Evolutionary conservation across 768 basidiomycete genomes (phyloP), one percentile per base, ranked within the genome.

Genomic region (Suillus hirtellus): DNA sequence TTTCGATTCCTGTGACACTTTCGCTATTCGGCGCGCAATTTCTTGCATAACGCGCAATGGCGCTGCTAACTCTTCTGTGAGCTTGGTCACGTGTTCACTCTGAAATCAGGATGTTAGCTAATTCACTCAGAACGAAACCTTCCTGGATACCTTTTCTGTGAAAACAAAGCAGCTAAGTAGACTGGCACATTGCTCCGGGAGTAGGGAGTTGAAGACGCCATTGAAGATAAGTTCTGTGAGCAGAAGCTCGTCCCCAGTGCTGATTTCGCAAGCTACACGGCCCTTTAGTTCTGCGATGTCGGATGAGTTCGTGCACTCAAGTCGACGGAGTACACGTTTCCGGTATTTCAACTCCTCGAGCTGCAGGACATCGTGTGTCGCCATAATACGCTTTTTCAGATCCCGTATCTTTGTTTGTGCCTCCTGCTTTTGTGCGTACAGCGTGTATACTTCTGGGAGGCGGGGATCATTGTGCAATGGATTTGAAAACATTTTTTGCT

Each of bases 261-360:
- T 95, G 76, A 99, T 99, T 77, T 99, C 97, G 73, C 97, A 99
- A 19, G 97, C 97, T 1, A 99, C 96, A 44, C 97, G 84, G 1
- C 97, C 97, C 79, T 99, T 99, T 84, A 95, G 88, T 73, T 99
- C 97, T 24, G 99, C 94, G 63, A 99, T 97, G 75, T 99, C 96
- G 0, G 89, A 85, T 11, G 87, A 74, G 15, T 85, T 89, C 2
- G 95, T 96, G 80, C 99, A 99, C 0, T 90, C 96, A 7, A 99
- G 79, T 40, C 97, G 85, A 42, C 97, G 86, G 34, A 99, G 82
- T 0, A 97, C 96, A 27, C 96, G 92, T 76, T 99, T 99, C 63
- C 97, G 84, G 68, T 88, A 89, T 76, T 96, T 96, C 71, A 99
- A 88, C 75, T 99, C 97, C 74, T 99, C 97, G 59, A 99, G 84